A percentile compares a stretch with the other conserved stretches of the same genome.
Conservation (phyloP, 2,329 filamentous ascomycete species). For the Tolypocladium nubicola region DNA sequence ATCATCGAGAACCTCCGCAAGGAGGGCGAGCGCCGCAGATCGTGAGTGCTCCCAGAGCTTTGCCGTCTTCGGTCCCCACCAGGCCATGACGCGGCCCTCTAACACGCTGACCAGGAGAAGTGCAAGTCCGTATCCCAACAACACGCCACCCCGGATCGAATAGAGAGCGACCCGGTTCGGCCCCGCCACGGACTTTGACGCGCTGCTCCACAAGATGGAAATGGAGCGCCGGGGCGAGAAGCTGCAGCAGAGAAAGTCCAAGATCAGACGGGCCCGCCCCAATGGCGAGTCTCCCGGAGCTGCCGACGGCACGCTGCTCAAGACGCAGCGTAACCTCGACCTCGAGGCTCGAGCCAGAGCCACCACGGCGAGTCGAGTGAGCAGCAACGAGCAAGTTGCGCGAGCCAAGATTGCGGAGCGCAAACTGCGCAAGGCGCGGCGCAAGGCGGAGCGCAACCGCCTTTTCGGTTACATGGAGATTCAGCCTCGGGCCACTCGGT, state of each 20-base stretch:
- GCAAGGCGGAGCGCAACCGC: neutral
- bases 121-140: constrained; percentile 24
- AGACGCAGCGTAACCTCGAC: neutral
- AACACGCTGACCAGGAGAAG: constrained; percentile 18
- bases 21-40: constrained; percentile 75
- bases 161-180: constrained; percentile 24
- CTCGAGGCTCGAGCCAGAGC: neutral
- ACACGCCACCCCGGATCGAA: constrained; percentile 33
- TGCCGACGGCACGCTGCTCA: neutral
- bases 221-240: neutral
- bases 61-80: neutral
- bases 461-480: neutral
- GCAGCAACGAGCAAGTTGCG: neutral
- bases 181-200: constrained; percentile 17
- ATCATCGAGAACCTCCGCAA: constrained; percentile 81
- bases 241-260: neutral
- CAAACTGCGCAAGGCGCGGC: neutral
- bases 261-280: neutral
- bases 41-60: constrained; percentile 43
- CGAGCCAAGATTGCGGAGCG: neutral
- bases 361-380: neutral
- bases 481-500: neutral
- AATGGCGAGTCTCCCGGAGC: neutral
- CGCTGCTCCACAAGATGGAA: constrained; percentile 9
- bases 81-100: neutral